Evolutionary conservation across 306 rosid genomes (phyloP).

Genomic region (Sechiopsis laciniata): DNA sequence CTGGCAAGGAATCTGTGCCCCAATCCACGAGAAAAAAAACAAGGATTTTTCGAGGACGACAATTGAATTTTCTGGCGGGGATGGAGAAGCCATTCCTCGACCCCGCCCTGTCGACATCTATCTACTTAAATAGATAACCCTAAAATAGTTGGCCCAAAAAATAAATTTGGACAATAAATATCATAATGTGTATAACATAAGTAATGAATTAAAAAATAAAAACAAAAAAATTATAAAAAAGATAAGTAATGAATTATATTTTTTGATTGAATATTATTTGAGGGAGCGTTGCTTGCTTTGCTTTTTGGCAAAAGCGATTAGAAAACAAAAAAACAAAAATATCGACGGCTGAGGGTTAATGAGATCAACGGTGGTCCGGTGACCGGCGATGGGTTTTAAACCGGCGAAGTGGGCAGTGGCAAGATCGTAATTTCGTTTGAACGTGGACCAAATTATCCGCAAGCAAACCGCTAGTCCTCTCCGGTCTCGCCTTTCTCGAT

Average conservation of each 20-base stretch:
- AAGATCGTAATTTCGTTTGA: conserved; percentile 3
- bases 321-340: background rate
- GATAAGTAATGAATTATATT: background rate
- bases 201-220: background rate
- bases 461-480: conserved; percentile 20
- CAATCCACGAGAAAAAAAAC: too few species aligned
- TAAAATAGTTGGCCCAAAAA: too few species aligned
- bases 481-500: conserved; percentile 17
- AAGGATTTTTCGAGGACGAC: too few species aligned
- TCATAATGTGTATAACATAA: background rate
- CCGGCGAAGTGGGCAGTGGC: conserved; percentile 15
- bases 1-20: too few species aligned
- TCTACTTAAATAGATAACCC: too few species aligned
- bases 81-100: too few species aligned
- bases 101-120: too few species aligned
- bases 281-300: too few species aligned
- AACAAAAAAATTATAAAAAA: too few species aligned
- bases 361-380: conserved; percentile 1
- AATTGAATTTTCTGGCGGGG: too few species aligned
- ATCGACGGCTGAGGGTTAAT: conserved; percentile 16
- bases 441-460: conserved; percentile 23
- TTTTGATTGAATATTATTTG: background rate
- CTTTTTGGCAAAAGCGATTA: too few species aligned
- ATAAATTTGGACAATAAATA: background rate
- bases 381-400: conserved; percentile 5